Conservation (phyloP, 768 basidiomycete species). For the Lentinula guzmanii region DNA sequence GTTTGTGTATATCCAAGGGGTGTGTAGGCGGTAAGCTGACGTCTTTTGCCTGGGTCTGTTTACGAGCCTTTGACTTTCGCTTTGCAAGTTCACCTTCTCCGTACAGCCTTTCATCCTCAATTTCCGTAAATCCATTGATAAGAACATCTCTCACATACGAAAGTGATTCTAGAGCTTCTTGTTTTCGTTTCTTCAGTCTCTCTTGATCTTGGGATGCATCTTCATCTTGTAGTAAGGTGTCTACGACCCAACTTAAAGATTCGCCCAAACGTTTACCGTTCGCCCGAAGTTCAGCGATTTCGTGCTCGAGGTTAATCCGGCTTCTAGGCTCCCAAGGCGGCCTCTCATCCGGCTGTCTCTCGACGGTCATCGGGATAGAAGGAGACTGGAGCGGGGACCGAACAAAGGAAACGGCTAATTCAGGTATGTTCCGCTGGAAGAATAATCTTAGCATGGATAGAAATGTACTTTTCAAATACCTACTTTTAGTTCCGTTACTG, state of each 20-base stretch:
- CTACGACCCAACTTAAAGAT: slow-evolving; percentile 70
- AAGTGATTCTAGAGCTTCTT: slow-evolving; percentile 70
- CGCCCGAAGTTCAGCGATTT: slow-evolving; percentile 45
- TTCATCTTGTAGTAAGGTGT: slow-evolving; percentile 58
- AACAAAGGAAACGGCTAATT: slow-evolving; percentile 64
- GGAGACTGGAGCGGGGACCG: slow-evolving; percentile 42
- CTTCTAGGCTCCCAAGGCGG: slow-evolving; percentile 66
- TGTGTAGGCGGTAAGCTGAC: slow-evolving; percentile 8
- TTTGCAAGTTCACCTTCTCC: slow-evolving; percentile 43
- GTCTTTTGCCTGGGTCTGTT: slow-evolving; percentile 12
- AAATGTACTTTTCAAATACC: slow-evolving; percentile 14
- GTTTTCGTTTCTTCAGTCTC: slow-evolving; percentile 35
- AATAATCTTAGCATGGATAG: background rate
- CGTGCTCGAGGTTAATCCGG: slow-evolving; percentile 66
- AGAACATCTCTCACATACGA: slow-evolving; percentile 75
- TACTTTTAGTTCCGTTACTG: slow-evolving; percentile 73
- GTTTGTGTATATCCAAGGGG: slow-evolving; percentile 20
- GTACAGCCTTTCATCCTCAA: slow-evolving; percentile 66
- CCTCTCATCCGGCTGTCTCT: slow-evolving; percentile 48
- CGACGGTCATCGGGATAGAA: slow-evolving; percentile 55
- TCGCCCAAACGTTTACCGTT: slow-evolving; percentile 63
- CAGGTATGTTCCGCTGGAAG: slow-evolving; percentile 76
- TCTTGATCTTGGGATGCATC: slow-evolving; percentile 32
- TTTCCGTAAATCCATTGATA: slow-evolving; percentile 39
- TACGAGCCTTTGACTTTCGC: slow-evolving; percentile 23